Conservation (phyloP, 352 stramenopile species). For the Globisporangium spiculum region DNA sequence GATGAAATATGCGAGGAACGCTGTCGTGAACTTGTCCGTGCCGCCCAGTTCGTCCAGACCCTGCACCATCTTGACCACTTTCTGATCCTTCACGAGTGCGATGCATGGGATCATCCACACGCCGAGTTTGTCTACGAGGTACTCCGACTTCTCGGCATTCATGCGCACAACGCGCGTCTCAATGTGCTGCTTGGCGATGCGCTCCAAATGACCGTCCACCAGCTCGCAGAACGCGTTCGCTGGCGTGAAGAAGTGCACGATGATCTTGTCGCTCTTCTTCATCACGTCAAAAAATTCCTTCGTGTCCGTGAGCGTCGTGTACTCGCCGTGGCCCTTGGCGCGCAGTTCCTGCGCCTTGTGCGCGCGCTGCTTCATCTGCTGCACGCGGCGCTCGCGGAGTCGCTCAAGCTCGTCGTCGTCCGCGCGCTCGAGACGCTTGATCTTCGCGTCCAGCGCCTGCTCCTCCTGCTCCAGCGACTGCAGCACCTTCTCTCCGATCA, state of each 20-base stretch:
- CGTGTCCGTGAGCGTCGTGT: slow-evolving; percentile 88
- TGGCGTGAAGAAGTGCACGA: slow-evolving; percentile 96
- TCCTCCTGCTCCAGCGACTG: slow-evolving; percentile 87
- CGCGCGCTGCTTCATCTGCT: slow-evolving; percentile 76
- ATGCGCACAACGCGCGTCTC: slow-evolving; percentile 96
- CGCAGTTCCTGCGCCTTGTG: slow-evolving; percentile 71
- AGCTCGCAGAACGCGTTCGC: slow-evolving; percentile 92
- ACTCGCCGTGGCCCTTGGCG: slow-evolving; percentile 82
- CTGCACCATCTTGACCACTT: slow-evolving; percentile 95
- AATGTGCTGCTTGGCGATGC: slow-evolving; percentile 89
- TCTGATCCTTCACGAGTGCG: slow-evolving; percentile 93
- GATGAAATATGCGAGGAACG: slow-evolving; percentile 92
- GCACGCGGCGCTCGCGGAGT: slow-evolving; percentile 72
- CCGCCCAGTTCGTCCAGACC: slow-evolving; percentile 95
- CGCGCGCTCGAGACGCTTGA: slow-evolving; percentile 80
- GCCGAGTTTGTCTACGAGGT: slow-evolving; percentile 94
- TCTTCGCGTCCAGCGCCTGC: slow-evolving; percentile 77
- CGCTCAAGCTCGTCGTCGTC: slow-evolving; percentile 89
- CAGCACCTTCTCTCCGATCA: slow-evolving; percentile 86
- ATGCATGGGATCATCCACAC: slow-evolving; percentile 97
- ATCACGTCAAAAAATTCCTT: slow-evolving; percentile 95
- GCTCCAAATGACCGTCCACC: slow-evolving; percentile 91
- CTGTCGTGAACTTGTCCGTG: slow-evolving; percentile 91
- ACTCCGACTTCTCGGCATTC: slow-evolving; percentile 96
- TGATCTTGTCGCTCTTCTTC: slow-evolving; percentile 89